phyloP scores from a whole-genome alignment of 805 yeast species.

The Danielia reshetovae region DNA sequence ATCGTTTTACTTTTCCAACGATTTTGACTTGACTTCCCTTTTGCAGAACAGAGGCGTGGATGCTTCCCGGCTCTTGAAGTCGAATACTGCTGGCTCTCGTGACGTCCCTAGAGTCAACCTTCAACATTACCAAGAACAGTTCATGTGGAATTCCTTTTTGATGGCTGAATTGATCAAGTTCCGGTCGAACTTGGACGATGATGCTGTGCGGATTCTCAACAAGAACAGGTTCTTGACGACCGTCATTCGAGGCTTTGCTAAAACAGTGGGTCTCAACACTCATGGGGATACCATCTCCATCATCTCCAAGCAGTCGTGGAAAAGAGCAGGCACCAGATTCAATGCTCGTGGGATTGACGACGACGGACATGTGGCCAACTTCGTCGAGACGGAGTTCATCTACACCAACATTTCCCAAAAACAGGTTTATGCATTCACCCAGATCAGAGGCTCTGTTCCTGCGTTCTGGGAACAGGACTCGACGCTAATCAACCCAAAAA shows the following conservation, averaged over 20 bases:
- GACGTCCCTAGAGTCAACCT: slow-evolving; percentile 8
- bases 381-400: slow-evolving; percentile 66
- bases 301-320: slow-evolving; percentile 94
- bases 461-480: slow-evolving; percentile 98
- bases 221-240: slow-evolving; percentile 81
- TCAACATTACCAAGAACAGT: slow-evolving; percentile 66
- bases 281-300: slow-evolving; percentile 57
- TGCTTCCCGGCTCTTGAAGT: neutral
- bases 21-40: slow-evolving; percentile 87
- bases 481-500: slow-evolving; percentile 85
- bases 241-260: slow-evolving; percentile 93
- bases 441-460: slow-evolving; percentile 95
- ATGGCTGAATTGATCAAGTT: slow-evolving; percentile 77
- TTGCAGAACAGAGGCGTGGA: slow-evolving; percentile 71
- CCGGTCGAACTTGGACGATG: slow-evolving; percentile 63
- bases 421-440: slow-evolving; percentile 70
- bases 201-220: slow-evolving; percentile 60
- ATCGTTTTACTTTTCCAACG: slow-evolving; percentile 86
- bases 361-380: slow-evolving; percentile 19
- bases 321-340: slow-evolving; percentile 28
- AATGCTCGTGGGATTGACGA: slow-evolving; percentile 20
- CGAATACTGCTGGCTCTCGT: neutral
- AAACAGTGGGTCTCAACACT: slow-evolving; percentile 50
- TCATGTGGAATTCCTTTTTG: slow-evolving; percentile 96
- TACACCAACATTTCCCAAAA: slow-evolving; percentile 43